Evolutionary conservation across 2,329 filamentous ascomycete species (phyloP).

Genomic region (Fusarium sp.): DNA sequence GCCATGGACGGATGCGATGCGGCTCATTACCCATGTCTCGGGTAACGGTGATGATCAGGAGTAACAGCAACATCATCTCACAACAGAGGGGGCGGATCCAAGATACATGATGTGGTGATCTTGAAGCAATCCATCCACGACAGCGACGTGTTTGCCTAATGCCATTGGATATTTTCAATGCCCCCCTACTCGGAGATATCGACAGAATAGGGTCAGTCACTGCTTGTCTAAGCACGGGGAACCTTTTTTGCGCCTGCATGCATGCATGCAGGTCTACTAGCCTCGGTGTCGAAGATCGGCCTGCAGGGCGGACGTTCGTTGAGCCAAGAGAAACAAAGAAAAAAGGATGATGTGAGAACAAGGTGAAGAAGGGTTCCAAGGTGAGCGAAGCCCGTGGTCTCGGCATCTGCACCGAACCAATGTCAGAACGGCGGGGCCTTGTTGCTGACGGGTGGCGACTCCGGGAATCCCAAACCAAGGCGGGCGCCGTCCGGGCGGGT

Average conservation of each 20-base stretch:
- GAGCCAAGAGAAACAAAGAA: not conserved
- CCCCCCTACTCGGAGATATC: constrained; percentile 5
- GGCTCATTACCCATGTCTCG: constrained; percentile 11
- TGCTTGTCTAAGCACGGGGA: constrained; percentile 7
- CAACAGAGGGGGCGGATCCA: not conserved
- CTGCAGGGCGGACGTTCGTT: not conserved
- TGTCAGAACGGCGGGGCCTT: constrained; percentile 26
- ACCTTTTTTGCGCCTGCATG: not conserved
- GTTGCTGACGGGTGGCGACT: constrained; percentile 21
- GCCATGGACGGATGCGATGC: not conserved
- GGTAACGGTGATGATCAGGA: constrained; percentile 18
- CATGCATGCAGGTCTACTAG: not conserved
- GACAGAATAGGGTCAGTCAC: constrained; percentile 12
- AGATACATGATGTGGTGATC: constrained; percentile 9
- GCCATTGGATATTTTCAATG: constrained; percentile 14
- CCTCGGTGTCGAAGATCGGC: constrained; percentile 9
- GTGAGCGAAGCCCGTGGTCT: not conserved
- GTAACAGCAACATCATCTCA: constrained; percentile 9
- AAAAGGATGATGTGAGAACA: constrained; percentile 1
- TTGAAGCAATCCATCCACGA: not conserved
- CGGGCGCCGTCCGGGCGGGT: constrained; percentile 12
- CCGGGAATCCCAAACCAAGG: constrained; percentile 12
- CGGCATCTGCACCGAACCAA: not conserved
- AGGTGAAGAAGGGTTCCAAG: constrained; percentile 3
- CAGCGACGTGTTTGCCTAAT: not conserved